Base-by-base conservation (phyloP, 2,329 filamentous ascomycete genomes). In the Penicillium expansum region DNA sequence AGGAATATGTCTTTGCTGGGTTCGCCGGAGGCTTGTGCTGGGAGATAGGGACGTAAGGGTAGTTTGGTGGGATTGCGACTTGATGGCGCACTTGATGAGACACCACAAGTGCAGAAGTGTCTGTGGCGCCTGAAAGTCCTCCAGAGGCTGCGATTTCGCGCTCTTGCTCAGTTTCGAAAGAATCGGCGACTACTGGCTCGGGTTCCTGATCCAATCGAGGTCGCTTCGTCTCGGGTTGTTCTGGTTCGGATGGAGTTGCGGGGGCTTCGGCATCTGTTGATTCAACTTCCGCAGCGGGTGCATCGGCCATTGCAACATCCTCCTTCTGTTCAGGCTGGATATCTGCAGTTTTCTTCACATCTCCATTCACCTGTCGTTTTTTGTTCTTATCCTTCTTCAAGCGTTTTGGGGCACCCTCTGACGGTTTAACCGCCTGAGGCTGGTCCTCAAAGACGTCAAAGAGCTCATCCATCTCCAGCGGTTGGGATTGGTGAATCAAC, bases 21-120 rank as follows among this genome's bases (percentile, higher is more conserved):
- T 90, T 86, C 56, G 87, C 89, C 11, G 93, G 92, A n/a, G 91
- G 81, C 74, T 92, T 92, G 81, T 99, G 94, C 76, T 96, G 84
- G 22, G 92, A 95, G 52, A 99, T 90, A n/a, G 93, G 93, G 18
- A 96, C 83, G 71, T 96, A 97, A 73, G 92, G 89, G 79, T 96
- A 96, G 72, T 96, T 91, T 10, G 93, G 92, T 2, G 94, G 94
- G 20, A 99, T 82, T 13, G 94, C 91, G 66, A 97, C 94, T 77
- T 99, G 93, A 81, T 99, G 94, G 76, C 96, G 92, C 67, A 99
- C 96, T 79, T 99, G 96, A 79, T 99, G 95, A 45, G 91, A 93
- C 51, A 99, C 78, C 22, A 96, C 88, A 29, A 99, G 85, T 16
- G 70, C 63, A 45, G 86, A 80, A 29, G 82, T 79, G 52, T 92